A percentile compares a stretch with the other conserved stretches of the same genome.
Conservation (phyloP, 371 early-diverging fungal genomes). For the Mucor mucedo region DNA sequence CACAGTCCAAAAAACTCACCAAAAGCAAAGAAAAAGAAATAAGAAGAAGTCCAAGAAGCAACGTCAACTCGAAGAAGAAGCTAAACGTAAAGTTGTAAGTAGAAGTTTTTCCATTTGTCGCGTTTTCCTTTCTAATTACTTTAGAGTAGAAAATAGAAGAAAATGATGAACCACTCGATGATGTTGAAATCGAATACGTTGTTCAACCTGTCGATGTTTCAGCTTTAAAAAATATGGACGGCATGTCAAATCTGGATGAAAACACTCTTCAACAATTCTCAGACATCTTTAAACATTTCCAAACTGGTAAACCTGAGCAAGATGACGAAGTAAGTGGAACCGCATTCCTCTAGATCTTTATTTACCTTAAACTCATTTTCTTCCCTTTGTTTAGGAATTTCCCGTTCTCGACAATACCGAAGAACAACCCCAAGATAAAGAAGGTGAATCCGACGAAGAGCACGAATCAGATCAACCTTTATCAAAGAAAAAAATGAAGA, state of each 20-base stretch:
- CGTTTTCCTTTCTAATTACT: too few relatives aligned
- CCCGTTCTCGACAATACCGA: slow-evolving; percentile 52
- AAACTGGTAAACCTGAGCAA: slow-evolving; percentile 36
- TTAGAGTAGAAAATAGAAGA: slow-evolving; percentile 25
- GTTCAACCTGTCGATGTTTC: slow-evolving; percentile 46
- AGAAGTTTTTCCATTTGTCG: not conserved
- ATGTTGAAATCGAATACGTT: slow-evolving; percentile 56
- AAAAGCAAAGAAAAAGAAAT: slow-evolving; percentile 30
- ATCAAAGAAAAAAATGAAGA: slow-evolving; percentile 50
- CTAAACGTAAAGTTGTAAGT: slow-evolving; percentile 42
- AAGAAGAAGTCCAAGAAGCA: slow-evolving; percentile 42
- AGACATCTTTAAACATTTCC: slow-evolving; percentile 51
- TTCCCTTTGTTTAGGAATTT: slow-evolving; percentile 27
- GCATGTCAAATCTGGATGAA: slow-evolving; percentile 42
- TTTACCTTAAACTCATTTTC: not conserved
- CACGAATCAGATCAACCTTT: slow-evolving; percentile 56
- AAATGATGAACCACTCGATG: slow-evolving; percentile 35
- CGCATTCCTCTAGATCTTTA: not conserved
- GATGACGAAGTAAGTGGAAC: slow-evolving; percentile 37
- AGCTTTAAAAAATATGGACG: slow-evolving; percentile 36
- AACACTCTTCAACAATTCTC: slow-evolving; percentile 45
- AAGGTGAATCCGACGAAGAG: slow-evolving; percentile 24
- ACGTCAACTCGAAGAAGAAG: slow-evolving; percentile 54
- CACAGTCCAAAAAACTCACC: slow-evolving; percentile 20
- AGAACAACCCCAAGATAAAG: slow-evolving; percentile 50